These are phyloP conservation scores for Penicillium riverlandense DNA, from an alignment of 495 filamentous ascomycete genomes.

Conservation along the genomic window DNA sequence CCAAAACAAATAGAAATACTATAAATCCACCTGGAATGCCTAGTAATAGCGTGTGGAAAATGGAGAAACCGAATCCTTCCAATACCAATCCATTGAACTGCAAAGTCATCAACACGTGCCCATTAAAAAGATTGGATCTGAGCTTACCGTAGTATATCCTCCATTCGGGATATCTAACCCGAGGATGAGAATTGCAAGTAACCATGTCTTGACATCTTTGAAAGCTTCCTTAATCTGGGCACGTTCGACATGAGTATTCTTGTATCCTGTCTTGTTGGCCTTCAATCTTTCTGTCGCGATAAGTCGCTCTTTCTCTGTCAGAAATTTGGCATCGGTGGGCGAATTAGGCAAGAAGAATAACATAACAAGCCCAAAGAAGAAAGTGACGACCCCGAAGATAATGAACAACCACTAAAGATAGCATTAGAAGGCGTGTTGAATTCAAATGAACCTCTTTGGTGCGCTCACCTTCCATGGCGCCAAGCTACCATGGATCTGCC, in stretches of 20 bases:
- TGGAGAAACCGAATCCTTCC: conserved; percentile 25
- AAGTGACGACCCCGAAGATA: conserved; percentile 23
- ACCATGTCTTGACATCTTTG: conserved; percentile 30
- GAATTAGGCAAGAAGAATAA: conserved; percentile 41
- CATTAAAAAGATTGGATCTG: not conserved
- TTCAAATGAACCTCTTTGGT: not conserved
- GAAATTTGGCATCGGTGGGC: conserved; percentile 35
- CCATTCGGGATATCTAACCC: conserved; percentile 23
- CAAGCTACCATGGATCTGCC: conserved; percentile 11
- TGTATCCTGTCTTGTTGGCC: conserved; percentile 47
- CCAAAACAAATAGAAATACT: conserved; percentile 9
- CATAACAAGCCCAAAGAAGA: conserved; percentile 28
- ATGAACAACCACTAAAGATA: conserved; percentile 13
- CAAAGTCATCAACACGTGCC: not conserved
- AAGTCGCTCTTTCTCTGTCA: conserved; percentile 33
- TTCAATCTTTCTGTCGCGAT: conserved; percentile 44
- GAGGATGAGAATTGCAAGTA: conserved; percentile 12
- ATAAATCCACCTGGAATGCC: conserved; percentile 18
- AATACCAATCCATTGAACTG: conserved; percentile 31
- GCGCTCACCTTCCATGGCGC: conserved; percentile 14
- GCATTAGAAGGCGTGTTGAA: not conserved
- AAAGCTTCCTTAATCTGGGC: conserved; percentile 42
- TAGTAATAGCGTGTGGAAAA: conserved; percentile 25
- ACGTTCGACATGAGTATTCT: conserved; percentile 45
- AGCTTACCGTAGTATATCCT: conserved; percentile 22